Base-by-base conservation (phyloP, 768 basidiomycete genomes). In the Tylopilus felleus region DNA sequence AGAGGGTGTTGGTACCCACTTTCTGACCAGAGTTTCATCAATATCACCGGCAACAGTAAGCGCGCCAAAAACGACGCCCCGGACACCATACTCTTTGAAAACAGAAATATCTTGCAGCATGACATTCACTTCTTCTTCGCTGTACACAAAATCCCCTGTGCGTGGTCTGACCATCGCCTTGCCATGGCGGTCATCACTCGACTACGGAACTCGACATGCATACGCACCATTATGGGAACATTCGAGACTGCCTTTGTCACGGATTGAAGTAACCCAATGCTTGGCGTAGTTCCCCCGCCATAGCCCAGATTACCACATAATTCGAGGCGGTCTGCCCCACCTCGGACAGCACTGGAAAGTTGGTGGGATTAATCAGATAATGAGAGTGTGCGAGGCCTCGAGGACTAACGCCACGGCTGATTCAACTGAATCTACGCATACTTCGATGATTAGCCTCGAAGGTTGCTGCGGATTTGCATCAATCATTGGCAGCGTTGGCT, bases 251-350 rank as follows among this genome's bases (percentile, higher is more conserved):
- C 75, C 28, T 72, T 73, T 53, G 77, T 76, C 40, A 93, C 79
- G 4, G 77, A 69, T 60, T 72, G 83, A 35, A 90, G 71, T 31
- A 93, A 76, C 0, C 91, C 92, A n/a, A 88, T 58, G 55, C 82
- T 87, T 5, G 92, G 91, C 0, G 92, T 93, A 17, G 83, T 88
- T 9, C 92, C 92, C 21, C 92, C 92, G 22, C 90, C 92, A 25
- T 80, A 60, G 4, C 77, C 81, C 19, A 91, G 73, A 65, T 85
- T 87, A 7, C 75, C 79, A 61, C 89, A 92, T 13, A 92, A 67
- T 64, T 91, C 88, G n/a, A 93, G 77, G 57, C 88, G 79, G 67
- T 90, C 76, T 44, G 88, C 86, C 10, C 88, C 88, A 31, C 81
- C 88, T 38, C 73, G 66, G n/a, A 81, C 73, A 36, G 92, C 87